These are phyloP conservation scores for Podaxis carcinomalis DNA, from an alignment of 768 basidiomycete species.

Conservation along the genomic window DNA sequence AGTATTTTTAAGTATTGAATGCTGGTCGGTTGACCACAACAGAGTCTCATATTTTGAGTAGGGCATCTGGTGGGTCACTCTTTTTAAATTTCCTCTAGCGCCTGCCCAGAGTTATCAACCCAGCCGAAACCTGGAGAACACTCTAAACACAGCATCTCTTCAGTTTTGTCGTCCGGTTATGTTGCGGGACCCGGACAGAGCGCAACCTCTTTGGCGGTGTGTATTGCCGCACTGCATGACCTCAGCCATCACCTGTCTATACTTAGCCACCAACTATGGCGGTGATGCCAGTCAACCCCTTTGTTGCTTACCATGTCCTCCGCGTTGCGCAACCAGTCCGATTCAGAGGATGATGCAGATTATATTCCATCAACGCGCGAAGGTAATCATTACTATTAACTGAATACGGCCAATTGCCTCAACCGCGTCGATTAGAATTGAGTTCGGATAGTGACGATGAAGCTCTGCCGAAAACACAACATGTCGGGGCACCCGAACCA, in stretches of 20 bases:
- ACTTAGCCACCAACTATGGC: not conserved
- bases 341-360: conserved; percentile 70
- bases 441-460: conserved; percentile 16
- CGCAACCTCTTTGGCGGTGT: not conserved
- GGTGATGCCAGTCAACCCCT: too few species aligned
- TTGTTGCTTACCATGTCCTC: not conserved
- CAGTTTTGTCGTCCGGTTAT: too few species aligned
- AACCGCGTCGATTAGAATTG: not conserved
- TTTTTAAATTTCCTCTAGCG: too few species aligned
- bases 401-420: not conserved
- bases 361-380: conserved; percentile 54
- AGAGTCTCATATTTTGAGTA: too few species aligned
- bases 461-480: not conserved
- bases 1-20: too few species aligned
- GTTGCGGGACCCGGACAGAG: not conserved
- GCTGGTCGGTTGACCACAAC: too few species aligned
- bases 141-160: too few species aligned
- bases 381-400: conserved; percentile 19
- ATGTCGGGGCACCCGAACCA: not conserved
- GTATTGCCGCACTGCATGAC: not conserved
- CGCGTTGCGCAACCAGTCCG: conserved; percentile 29
- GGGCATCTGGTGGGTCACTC: too few species aligned
- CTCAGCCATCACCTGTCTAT: not conserved
- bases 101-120: too few species aligned
- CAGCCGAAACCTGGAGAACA: too few species aligned